Conservation (phyloP, 164 flowering plant genomes). For the Kalanchoe fedtschenkoi region DNA sequence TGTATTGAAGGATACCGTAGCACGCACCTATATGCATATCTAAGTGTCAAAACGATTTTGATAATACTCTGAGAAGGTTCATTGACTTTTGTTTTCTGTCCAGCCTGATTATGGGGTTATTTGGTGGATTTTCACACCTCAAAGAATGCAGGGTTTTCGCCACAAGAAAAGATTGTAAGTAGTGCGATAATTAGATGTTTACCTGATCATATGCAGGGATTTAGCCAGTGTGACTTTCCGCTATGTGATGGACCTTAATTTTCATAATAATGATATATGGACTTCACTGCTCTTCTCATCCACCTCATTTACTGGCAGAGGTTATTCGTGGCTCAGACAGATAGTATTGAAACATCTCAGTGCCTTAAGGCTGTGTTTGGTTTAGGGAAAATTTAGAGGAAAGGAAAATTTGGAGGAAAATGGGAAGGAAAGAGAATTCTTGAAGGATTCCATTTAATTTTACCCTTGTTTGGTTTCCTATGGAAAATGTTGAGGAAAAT, state of each 20-base stretch:
- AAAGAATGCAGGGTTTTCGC: constrained; percentile 23
- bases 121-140: constrained; percentile 42
- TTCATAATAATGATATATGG: not conserved
- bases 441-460: no score
- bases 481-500: no score
- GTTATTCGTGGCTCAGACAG: constrained; percentile 60
- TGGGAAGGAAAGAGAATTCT: no score
- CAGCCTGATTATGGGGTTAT: constrained; percentile 59
- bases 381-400: no score
- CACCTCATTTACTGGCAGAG: constrained; percentile 32
- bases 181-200: not conserved
- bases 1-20: no score
- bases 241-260: not conserved
- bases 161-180: constrained; percentile 52
- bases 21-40: no score
- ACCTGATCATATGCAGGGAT: not conserved
- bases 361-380: no score
- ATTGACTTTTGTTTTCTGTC: constrained; percentile 9
- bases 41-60: no score
- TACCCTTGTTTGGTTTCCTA: no score
- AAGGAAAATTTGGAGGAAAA: no score
- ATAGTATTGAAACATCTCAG: constrained; percentile 61
- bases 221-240: not conserved
- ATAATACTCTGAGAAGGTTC: not conserved
- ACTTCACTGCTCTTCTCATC: not conserved